These are phyloP conservation scores for Suhomyces panamericanus DNA, from an alignment of 1,139 yeast genomes.

Conservation along the genomic window DNA sequence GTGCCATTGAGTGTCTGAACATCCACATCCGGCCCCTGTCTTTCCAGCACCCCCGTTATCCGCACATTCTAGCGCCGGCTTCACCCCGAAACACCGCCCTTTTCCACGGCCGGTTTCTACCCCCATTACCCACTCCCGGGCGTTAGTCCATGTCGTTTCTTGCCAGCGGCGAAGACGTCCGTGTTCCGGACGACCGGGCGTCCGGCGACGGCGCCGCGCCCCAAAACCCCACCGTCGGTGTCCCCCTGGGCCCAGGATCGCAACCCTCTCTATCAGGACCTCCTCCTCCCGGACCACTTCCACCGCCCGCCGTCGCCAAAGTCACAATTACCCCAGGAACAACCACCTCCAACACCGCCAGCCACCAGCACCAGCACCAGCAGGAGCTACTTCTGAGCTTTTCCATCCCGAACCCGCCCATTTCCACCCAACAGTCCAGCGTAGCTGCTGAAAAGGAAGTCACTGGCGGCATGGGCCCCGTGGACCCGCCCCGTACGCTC, in stretches of 20 bases:
- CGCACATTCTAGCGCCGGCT: too few relatives aligned
- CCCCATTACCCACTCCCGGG: background rate
- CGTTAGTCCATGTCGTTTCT: constrained; percentile 7
- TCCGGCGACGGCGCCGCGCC: background rate
- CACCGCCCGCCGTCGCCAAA: too few relatives aligned
- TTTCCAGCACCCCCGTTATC: too few relatives aligned
- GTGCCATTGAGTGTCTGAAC: background rate
- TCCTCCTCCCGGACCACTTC: too few relatives aligned
- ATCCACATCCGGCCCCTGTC: background rate
- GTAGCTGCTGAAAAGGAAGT: constrained; percentile 21
- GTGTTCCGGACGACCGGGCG: background rate
- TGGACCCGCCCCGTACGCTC: constrained; percentile 51
- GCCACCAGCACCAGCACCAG: constrained; percentile 48
- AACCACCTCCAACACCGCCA: constrained; percentile 37
- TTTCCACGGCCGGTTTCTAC: too few relatives aligned
- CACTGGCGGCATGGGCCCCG: constrained; percentile 10
- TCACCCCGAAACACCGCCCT: background rate
- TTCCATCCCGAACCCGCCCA: constrained; percentile 47
- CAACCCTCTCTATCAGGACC: too few relatives aligned
- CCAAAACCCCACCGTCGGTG: constrained; percentile 19
- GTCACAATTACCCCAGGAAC: constrained; percentile 1
- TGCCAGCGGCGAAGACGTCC: constrained; percentile 1
- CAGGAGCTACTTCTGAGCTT: constrained; percentile 44
- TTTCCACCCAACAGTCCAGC: constrained; percentile 38
- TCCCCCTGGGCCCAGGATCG: too few relatives aligned